Evolutionary conservation across 148 eudicot species (phyloP), one percentile per base, ranked within the genome.

Genomic region (Nepenthes gracilis): DNA sequence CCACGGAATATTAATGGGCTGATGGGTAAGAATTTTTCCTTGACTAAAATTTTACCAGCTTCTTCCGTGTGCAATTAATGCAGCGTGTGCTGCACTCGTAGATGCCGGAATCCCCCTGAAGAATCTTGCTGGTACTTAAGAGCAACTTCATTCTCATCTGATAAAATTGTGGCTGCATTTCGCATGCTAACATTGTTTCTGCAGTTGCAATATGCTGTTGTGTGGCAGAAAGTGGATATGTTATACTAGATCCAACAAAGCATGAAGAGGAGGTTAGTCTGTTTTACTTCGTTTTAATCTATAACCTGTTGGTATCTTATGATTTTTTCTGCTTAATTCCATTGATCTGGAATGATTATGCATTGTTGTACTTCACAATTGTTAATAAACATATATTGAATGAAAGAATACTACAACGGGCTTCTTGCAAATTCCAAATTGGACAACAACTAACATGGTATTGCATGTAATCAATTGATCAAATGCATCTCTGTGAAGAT

Each of bases 11-110:
- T 6, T 50, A 50, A 12, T 5, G 6, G 15, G n/a, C 13, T 50
- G 4, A 50, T 50, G 54, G 6, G 54, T 36, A 36, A 23, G 35
- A 58, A 58, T 4, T 71, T 58, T 72, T 78, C 78, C 83, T 78
- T 85, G 68, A 90, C 84, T 66, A 10, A 49, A 70, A 67, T n/a
- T 66, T 50, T 23, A 51, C 43, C 72, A 92, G 97, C 97, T 92
- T 68, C 93, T 92, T 57, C 88, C 96, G 38, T 92, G 96, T 74
- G 96, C 97, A 36, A 83, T 92, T 66, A 88, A 92, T 74, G 97
- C 97, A 54, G 83, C 90, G 10, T 92, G 91, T 81, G 87, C 86
- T 69, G 98, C 98, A 11, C 94, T 92, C 69, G 88, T 88, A 48
- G 98, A 88, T 80, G 91, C 98, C 43, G 87, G 96, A 48, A 80